phyloP scores from a whole-genome alignment of 78 protist species.

The Speleostelium caveatum region DNA sequence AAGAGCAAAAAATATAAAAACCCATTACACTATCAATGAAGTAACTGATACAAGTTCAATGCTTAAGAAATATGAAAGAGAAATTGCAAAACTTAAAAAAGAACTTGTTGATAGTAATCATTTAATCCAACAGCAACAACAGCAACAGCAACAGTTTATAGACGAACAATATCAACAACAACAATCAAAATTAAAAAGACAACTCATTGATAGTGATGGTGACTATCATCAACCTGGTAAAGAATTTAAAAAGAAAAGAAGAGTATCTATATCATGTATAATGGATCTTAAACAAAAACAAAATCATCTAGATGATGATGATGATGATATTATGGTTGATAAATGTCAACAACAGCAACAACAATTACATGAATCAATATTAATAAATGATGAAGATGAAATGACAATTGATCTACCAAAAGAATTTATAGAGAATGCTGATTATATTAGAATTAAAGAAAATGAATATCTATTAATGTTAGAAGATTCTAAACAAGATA shows the following conservation, averaged over 20 bases:
- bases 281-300: no score
- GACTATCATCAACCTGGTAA: not conserved
- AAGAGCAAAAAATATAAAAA: constrained; percentile 88
- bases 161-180: not conserved
- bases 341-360: not conserved
- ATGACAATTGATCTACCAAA: no score
- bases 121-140: not conserved
- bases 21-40: constrained; percentile 86
- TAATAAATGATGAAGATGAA: not conserved
- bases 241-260: not conserved
- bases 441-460: not conserved
- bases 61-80: constrained; percentile 5
- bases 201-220: not conserved
- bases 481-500: constrained; percentile 16
- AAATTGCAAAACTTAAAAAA: constrained; percentile 2
- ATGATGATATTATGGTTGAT: not conserved
- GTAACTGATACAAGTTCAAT: constrained; percentile 37
- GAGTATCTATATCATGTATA: not conserved
- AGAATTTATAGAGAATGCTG: no score
- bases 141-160: not conserved
- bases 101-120: not conserved
- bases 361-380: not conserved
- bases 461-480: not conserved
- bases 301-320: no score
- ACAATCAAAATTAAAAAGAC: not conserved